Evolutionary conservation across 495 filamentous ascomycete genomes (phyloP).

Genomic region (Xylaria castorea): DNA sequence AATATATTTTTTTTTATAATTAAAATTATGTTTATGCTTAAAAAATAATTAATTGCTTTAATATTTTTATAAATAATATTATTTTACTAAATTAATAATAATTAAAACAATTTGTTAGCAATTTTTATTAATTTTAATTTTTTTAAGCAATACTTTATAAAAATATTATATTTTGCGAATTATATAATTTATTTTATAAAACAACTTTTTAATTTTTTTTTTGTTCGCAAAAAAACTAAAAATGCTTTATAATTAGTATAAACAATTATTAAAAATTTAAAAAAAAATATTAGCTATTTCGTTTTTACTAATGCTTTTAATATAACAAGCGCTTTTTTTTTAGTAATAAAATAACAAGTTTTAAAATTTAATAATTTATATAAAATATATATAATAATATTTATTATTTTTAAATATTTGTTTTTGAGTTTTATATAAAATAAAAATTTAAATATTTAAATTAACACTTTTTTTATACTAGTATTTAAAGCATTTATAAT

Average conservation of each 20-base stretch:
- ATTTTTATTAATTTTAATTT: no score
- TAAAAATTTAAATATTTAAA: neutral
- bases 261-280: neutral
- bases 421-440: no score
- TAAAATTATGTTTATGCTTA: neutral
- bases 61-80: neutral
- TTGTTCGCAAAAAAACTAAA: neutral
- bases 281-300: neutral
- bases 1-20: neutral
- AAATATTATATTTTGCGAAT: no score
- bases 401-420: neutral
- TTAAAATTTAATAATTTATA: neutral
- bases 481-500: neutral
- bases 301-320: neutral
- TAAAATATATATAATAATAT: conserved; percentile 13
- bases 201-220: neutral
- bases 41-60: neutral
- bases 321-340: neutral
- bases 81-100: neutral
- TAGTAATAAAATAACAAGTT: neutral
- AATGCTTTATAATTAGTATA: conserved; percentile 6
- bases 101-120: no score
- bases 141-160: no score
- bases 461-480: neutral
- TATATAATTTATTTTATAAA: no score